Evolutionary conservation across 768 basidiomycete genomes (phyloP), one percentile per base, ranked within the genome.

Genomic region (Filobasidium floriforme): DNA sequence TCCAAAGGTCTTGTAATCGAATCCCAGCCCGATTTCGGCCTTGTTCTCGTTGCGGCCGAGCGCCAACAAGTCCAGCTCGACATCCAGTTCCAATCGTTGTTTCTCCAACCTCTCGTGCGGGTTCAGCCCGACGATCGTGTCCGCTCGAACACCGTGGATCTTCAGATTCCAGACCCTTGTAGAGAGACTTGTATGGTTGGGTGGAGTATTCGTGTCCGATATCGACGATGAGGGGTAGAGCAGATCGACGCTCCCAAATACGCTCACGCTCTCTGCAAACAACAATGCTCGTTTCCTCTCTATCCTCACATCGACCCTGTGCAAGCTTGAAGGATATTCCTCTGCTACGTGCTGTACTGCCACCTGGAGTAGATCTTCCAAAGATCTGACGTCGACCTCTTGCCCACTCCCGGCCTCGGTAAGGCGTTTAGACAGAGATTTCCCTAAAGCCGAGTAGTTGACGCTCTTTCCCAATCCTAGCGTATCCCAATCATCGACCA

Each of bases 111-210:
- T 81, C 75, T 92, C 90, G 66, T 81, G 82, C 6, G 82, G 80
- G 69, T 88, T 84, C 44, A 91, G 79, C 1, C 90, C 89, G 26
- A 92, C 80, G 60, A 90, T 82, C 15, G 83, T 80, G 7, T 80
- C 78, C 43, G 85, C 83, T 4, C 79, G 72, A 10, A 92, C 76
- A 55, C 81, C 81, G 40, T 77, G 77, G 41, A 89, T 74, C 44
- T 71, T 77, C 41, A 66, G 60, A 9, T 77, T 41, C 73, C 19
- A 67, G 66, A 61, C 74, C 68, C 12, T 66, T 73, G 44, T 79
- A 76, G 12, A 73, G n/a, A 61, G 29, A 12, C 73, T 62, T 67
- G 62, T 4, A 12, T 49, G 22, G 22, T 49, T 22, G 15, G 46
- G 46, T 18, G 22, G 22, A 12, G 46, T 22, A 5, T 49, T 22